Evolutionary conservation across 495 filamentous ascomycete genomes (phyloP), one percentile per base, ranked within the genome.

Genomic region (Daldinia decipiens): DNA sequence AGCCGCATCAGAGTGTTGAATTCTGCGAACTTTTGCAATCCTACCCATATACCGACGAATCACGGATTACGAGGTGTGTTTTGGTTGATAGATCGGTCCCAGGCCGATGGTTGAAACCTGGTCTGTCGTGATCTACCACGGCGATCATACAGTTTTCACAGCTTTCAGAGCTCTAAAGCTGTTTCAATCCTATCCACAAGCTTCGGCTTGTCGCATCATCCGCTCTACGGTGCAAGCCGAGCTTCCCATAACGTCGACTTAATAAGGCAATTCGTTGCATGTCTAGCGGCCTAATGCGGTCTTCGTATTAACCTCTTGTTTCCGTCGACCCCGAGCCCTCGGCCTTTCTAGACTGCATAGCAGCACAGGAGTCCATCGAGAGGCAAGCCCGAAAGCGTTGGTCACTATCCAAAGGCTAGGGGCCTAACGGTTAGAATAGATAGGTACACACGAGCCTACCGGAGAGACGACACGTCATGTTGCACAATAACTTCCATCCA

Each of bases 381-480:
- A 7, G 24, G 4, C 50, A 36, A 13, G 34, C n/a, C 51, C 51
- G 29, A 34, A 32, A 54, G 29, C 26, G 26, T 63, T 59, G 45
- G 38, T 54, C 43, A 36, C 17, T 36, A 27, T 36, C 6, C 13
- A 11, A 58, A 62, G 62, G 62, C 70, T 52, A 68, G 60, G 55
- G 60, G 55, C 27, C 50, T 40, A 67, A 62, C 26, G 43, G 39
- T 65, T 50, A 56, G 60, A 59, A 24, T 47, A 47, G 13, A 45
- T 21, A 47, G 13, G 32, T 21, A 31, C 19, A 43, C 60, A 31
- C 45, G 40, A 61, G 51, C 61, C 56, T 61, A 32, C 50, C 13
- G 32, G 52, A 12, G 21, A 62, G 45, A 53, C 39, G 70, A 73
- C 52, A 53, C 38, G 62, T 73, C 65, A 69, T 68, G 70, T 73